Base-by-base conservation (phyloP, 768 basidiomycete genomes). In the Ramaria sp. region DNA sequence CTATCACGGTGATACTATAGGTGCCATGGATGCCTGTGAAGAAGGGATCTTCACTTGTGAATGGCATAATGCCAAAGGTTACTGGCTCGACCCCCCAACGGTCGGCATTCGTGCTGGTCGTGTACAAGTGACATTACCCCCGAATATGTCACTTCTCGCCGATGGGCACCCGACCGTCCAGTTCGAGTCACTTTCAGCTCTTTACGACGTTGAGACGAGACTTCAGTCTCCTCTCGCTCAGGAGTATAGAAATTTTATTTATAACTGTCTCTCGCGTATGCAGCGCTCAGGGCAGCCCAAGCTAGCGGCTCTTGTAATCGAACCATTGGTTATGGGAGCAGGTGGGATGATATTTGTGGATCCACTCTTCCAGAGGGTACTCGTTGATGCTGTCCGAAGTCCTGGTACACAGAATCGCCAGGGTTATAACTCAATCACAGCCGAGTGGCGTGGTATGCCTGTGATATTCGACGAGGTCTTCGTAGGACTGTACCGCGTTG, bases 301-400 rank as follows among this genome's bases (percentile, higher is more conserved):
- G 1, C 68, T 89, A 3, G 88, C 83, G 1, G 88, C 91, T 0
- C 75, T 97, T 17, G 83, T 98, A 6, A 72, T 98, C 30, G 95
- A 98, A 66, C 95, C 95, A 0, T 76, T 94, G 22, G 79, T 93
- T 24, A 88, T 98, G 79, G 95, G 95, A 13, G 93, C 95, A 0
- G 95, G 91, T 0, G 95, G 95, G 0, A 97, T 97, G 95, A 75
- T 92, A 31, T 97, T 97, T 65, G 91, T 97, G 24, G 95, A 98
- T 66, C 95, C 95, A 9, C 82, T 98, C 43, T 97, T 95, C 77
- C 95, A 98, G 67, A 80, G 90, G 27, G 74, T 92, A 31, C 69
- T 98, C 61, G 72, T 97, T 41, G 91, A 96, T 63, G 78, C 82
- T 2, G 88, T 90, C 5, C 83, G 95, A 33, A 57, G 20, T 58